phyloP scores from a whole-genome alignment of 305 asterid species.

The Solanum aculeatissimum region DNA sequence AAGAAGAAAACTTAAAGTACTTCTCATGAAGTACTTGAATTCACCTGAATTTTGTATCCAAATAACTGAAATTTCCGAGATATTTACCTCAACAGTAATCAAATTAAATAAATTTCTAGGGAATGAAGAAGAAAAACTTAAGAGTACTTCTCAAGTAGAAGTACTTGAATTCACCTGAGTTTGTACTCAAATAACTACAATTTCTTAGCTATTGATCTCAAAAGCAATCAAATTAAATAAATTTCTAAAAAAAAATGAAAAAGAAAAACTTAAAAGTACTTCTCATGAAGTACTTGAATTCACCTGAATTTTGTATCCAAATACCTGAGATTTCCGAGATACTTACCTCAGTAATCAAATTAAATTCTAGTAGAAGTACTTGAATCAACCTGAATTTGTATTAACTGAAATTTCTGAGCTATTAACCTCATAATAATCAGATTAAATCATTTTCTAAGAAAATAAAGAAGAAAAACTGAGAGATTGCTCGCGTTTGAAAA shows the following conservation, averaged over 20 bases:
- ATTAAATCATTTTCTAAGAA: not conserved
- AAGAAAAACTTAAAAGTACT: not conserved
- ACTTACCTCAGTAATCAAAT: not conserved
- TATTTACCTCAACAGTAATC: not conserved
- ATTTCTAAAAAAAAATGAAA: not conserved
- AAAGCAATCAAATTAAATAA: not conserved
- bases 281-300: not conserved
- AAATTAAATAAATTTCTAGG: not conserved
- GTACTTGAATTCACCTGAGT: not conserved
- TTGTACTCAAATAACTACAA: not conserved
- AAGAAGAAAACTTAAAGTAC: not conserved
- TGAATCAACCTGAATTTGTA: not conserved
- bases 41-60: not conserved
- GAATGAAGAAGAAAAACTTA: not conserved
- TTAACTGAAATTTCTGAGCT: not conserved
- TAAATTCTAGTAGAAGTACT: not conserved
- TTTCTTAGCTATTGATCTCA: not conserved
- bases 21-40: not conserved
- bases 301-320: not conserved
- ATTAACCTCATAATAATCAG: not conserved
- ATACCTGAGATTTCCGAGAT: not conserved
- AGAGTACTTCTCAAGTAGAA: too few species aligned
- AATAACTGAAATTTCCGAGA: not conserved
- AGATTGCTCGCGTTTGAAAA: not conserved
- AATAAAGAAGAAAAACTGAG: not conserved